Evolutionary conservation across 805 yeast species (phyloP), one percentile per base, ranked within the genome.

Genomic region (Kazachstania taianensis): DNA sequence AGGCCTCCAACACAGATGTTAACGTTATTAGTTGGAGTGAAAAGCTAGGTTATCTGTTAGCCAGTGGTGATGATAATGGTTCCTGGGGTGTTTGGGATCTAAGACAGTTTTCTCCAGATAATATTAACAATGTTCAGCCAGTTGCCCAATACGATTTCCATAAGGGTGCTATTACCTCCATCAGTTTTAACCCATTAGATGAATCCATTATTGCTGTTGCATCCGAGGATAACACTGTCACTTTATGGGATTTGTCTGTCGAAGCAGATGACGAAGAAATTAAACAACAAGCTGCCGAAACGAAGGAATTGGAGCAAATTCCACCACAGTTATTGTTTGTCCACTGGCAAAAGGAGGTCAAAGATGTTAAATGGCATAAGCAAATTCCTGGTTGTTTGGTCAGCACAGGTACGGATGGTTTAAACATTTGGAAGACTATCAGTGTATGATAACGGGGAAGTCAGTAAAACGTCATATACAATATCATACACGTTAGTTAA

Each of bases 181-280:
- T 92, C 45, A 79, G 89, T 42, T 92, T 89, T 70, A 87, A 87
- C 56, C 98, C 97, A 33, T 67, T 79, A 45, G 98, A 92, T 57
- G 98, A 92, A 62, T 84, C 96, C 1, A 85, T 87, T 43, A 73
- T 92, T 37, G 97, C 97, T 1, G 96, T 89, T 13, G 86, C 94
- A 3, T 83, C 94, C 1, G 97, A 87, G 57, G 98, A 92, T 61
- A 86, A 86, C 59, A 92, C 97, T 5, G 96, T 92, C 7, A 86
- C 96, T 1, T 66, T 92, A 46, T 92, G 98, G 98, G 98, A 92
- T 65, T 70, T 92, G 57, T 89, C 96, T 9, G 98, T 92, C 12
- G 98, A 92, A 65, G 97, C 97, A 3, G 98, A 87, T 59, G 97
- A 92, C 55, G 97, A 89, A 55, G 98, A 89, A 62, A 81, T 89